A percentile compares a stretch with the other conserved stretches of the same genome.
These are phyloP conservation scores for Keqinozyma sinolaborantium DNA, from an alignment of 1,139 yeast genomes.

Conservation along the genomic window DNA sequence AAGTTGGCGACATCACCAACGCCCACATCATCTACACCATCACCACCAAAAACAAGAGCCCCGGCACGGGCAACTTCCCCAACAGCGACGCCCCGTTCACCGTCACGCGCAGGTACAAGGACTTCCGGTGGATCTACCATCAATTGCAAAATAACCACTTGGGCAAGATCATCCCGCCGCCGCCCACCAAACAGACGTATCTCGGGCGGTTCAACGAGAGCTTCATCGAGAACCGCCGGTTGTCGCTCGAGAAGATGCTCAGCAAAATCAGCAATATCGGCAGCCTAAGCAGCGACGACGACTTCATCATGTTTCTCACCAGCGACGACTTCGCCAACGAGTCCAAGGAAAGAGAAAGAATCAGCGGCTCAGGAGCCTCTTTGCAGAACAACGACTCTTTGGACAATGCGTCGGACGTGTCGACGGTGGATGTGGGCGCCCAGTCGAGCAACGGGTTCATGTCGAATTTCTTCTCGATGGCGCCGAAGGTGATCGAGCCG, in stretches of 20 bases:
- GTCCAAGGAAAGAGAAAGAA: constrained; percentile 59
- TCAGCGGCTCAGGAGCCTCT: constrained; percentile 52
- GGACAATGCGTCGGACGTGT: constrained; percentile 22
- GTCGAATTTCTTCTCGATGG: constrained; percentile 57
- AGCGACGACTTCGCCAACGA: constrained; percentile 68
- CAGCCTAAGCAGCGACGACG: constrained; percentile 63
- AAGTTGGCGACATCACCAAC: constrained; percentile 85
- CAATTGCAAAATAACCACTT: constrained; percentile 85
- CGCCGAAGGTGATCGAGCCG: constrained; percentile 67
- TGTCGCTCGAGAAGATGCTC: constrained; percentile 88
- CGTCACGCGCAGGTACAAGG: constrained; percentile 77
- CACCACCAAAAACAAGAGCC: constrained; percentile 46
- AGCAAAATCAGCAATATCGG: constrained; percentile 58
- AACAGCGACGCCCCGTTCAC: constrained; percentile 26
- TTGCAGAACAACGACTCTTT: constrained; percentile 39
- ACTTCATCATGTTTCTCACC: constrained; percentile 73
- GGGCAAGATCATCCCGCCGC: constrained; percentile 91
- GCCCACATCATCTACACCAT: constrained; percentile 90
- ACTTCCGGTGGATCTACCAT: constrained; percentile 84
- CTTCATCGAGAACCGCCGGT: constrained; percentile 81
- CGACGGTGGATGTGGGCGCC: constrained; percentile 23
- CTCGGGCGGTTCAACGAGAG: constrained; percentile 86
- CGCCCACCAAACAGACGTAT: constrained; percentile 88
- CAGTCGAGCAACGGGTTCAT: constrained; percentile 51
- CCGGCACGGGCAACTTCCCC: constrained; percentile 19